A percentile compares a stretch with the other conserved stretches of the same genome.
phyloP scores from a whole-genome alignment of 495 filamentous ascomycete species.

The Podospora conica region DNA sequence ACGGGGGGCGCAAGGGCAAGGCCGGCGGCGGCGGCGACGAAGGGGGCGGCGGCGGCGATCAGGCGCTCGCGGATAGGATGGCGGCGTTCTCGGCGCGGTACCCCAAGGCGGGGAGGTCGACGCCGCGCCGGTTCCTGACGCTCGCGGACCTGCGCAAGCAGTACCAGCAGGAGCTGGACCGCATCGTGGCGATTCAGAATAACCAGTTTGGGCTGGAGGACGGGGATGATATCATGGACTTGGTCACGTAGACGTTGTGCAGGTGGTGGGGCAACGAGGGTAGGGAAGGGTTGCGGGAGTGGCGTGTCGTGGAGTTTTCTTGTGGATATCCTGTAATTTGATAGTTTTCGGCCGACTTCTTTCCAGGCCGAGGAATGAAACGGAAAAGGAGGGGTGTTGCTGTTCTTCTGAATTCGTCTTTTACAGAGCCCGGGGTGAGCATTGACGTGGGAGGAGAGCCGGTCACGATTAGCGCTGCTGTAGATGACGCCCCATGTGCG shows the following conservation, averaged over 20 bases:
- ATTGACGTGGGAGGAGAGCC: not conserved
- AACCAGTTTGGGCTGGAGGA: constrained; percentile 49
- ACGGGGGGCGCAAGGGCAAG: constrained; percentile 10
- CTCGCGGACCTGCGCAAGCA: constrained; percentile 75
- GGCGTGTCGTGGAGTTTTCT: not conserved
- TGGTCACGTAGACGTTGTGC: constrained; percentile 11
- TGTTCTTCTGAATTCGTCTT: not conserved
- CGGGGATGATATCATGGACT: constrained; percentile 47
- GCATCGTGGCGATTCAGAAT: constrained; percentile 55
- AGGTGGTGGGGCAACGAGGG: not conserved
- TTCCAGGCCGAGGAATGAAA: not conserved
- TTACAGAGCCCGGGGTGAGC: not conserved
- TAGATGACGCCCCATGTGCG: not conserved
- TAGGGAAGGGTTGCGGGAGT: constrained; percentile 2
- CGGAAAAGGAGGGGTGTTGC: not conserved
- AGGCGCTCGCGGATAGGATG: constrained; percentile 21
- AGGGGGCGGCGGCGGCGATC: constrained; percentile 21
- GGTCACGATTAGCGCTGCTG: not conserved
- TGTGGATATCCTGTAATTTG: not conserved
- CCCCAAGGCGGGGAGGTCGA: not conserved
- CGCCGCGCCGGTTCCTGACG: constrained; percentile 59
- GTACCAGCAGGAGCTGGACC: constrained; percentile 83
- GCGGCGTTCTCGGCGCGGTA: constrained; percentile 10
- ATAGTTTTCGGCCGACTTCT: not conserved
- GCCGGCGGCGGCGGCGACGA: not conserved